A percentile compares a stretch with the other conserved stretches of the same genome.
Conservation (phyloP, 345 rosid genomes). For the Brassica juncea region DNA sequence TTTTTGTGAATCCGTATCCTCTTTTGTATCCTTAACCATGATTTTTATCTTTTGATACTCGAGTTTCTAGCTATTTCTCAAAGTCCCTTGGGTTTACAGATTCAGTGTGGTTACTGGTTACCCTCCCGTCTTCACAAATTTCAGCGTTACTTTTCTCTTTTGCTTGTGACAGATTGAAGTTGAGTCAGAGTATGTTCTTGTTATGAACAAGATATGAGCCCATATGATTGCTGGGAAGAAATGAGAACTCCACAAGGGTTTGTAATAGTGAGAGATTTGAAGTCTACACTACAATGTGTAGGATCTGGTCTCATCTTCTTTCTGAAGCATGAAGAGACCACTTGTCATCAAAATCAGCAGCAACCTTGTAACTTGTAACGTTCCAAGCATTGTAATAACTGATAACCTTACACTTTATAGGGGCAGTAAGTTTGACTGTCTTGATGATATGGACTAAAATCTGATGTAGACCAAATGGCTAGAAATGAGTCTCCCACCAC, state of each 20-base stretch:
- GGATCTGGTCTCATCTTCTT: no score
- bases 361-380: no score
- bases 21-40: neutral
- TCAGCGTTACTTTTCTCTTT: constrained; percentile 11
- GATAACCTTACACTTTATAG: no score
- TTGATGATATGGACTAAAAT: no score
- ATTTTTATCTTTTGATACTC: neutral
- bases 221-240: constrained; percentile 24
- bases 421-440: no score
- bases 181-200: neutral
- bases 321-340: no score
- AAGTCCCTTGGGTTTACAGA: neutral
- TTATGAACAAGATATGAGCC: constrained; percentile 6
- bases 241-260: constrained; percentile 38
- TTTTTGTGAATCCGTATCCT: neutral
- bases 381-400: no score
- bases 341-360: no score
- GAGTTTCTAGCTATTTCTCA: neutral
- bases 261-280: neutral
- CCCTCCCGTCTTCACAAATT: neutral
- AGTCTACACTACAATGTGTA: no score
- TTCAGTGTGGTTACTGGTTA: neutral
- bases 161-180: constrained; percentile 21
- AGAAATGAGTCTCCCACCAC: no score
- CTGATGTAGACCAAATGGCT: no score